A percentile compares a stretch with the other conserved stretches of the same genome.
Evolutionary conservation across 176 grass and related monocot species (phyloP).

Genomic region (Zea luxurians): DNA sequence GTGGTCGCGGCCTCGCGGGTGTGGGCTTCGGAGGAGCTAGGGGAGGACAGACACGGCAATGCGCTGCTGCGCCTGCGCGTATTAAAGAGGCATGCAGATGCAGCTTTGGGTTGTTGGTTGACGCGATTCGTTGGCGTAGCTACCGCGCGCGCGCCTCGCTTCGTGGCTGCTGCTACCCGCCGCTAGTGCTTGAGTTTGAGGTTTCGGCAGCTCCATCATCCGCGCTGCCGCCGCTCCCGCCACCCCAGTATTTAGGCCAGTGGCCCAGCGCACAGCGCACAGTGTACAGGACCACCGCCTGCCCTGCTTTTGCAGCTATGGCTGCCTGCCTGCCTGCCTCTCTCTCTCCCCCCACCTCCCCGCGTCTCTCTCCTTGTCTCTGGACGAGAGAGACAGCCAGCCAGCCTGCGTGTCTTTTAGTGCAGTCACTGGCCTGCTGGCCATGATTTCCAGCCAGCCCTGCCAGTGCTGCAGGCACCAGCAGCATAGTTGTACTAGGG

Average conservation of each 20-base stretch:
- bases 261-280: constrained; percentile 14
- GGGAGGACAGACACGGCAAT: no score
- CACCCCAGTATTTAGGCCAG: background rate
- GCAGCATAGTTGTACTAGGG: background rate
- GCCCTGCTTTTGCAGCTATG: constrained; percentile 2
- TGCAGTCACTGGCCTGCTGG: background rate
- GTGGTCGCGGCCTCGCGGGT: no score
- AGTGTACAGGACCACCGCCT: background rate
- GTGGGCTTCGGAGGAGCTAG: no score
- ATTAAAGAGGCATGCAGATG: no score
- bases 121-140: no score
- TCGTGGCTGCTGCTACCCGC: no score
- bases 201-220: background rate
- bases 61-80: no score
- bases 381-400: constrained; percentile 2
- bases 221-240: background rate
- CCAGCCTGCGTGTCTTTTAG: constrained; percentile 41
- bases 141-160: no score
- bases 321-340: background rate
- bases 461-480: background rate
- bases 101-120: no score
- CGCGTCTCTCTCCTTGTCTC: background rate
- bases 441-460: background rate
- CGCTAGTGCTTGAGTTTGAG: no score
- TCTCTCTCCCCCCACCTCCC: background rate